phyloP scores from a whole-genome alignment of 2,329 filamentous ascomycete genomes.

The Sarocladiaceae sp. region DNA sequence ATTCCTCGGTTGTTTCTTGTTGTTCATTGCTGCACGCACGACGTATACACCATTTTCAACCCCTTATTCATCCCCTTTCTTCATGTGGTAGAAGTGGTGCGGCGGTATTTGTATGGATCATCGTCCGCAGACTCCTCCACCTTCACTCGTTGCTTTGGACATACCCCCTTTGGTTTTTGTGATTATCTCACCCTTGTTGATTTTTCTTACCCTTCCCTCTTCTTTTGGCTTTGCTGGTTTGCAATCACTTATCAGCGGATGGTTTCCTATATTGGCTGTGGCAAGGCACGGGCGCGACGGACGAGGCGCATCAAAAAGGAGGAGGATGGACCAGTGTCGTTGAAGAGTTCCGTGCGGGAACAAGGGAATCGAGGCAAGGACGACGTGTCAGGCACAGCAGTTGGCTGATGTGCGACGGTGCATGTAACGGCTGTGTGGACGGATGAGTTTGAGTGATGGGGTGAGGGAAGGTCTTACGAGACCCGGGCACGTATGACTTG shows the following conservation, averaged over 20 bases:
- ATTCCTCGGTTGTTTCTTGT: neutral
- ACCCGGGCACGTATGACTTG: constrained; percentile 1
- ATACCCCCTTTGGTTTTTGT: constrained; percentile 12
- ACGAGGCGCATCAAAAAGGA: too few species aligned
- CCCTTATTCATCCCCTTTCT: neutral
- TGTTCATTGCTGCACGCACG: neutral
- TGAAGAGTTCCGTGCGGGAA: too few species aligned
- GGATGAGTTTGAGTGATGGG: neutral
- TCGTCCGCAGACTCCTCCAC: neutral
- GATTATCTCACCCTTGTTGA: neutral
- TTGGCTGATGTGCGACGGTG: neutral
- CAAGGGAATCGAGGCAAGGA: neutral
- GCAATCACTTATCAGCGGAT: too few species aligned
- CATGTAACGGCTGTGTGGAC: neutral
- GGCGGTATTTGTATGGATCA: neutral
- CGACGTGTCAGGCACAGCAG: too few species aligned
- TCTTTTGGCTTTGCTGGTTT: constrained; percentile 1
- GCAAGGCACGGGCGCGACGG: too few species aligned
- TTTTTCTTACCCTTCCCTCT: neutral
- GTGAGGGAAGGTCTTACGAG: neutral
- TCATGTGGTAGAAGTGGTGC: neutral
- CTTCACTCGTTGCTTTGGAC: constrained; percentile 10
- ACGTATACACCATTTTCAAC: constrained; percentile 9
- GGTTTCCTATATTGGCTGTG: neutral
- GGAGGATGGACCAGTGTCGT: neutral